A percentile compares a stretch with the other conserved stretches of the same genome.
Conservation (phyloP, 2,329 filamentous ascomycete genomes). For the Xenosphaeropsis pyriputrescens region DNA sequence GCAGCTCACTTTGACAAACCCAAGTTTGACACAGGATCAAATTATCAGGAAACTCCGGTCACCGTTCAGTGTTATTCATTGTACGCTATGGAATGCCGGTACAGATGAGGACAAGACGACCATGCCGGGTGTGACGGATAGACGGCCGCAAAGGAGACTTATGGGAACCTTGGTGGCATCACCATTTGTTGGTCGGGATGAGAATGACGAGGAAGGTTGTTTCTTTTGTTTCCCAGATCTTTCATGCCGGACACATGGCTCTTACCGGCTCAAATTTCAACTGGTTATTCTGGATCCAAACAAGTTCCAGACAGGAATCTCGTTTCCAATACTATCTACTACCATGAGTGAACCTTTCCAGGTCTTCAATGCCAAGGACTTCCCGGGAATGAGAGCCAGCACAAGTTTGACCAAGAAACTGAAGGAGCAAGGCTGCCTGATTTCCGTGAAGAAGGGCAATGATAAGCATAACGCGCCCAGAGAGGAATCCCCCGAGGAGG, state of each 20-base stretch:
- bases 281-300: slow-evolving; percentile 56
- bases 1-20: slow-evolving; percentile 51
- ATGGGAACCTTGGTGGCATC: slow-evolving; percentile 71
- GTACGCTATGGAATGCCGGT: slow-evolving; percentile 58
- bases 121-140: slow-evolving; percentile 45
- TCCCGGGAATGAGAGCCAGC: slow-evolving; percentile 70
- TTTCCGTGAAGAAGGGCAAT: slow-evolving; percentile 78
- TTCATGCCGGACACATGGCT: slow-evolving; percentile 62
- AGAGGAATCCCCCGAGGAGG: slow-evolving; percentile 15
- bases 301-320: slow-evolving; percentile 35
- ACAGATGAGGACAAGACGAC: slow-evolving; percentile 53
- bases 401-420: slow-evolving; percentile 59
- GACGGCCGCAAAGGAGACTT: slow-evolving; percentile 56
- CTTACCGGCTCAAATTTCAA: slow-evolving; percentile 61
- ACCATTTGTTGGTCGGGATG: slow-evolving; percentile 63
- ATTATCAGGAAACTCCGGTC: slow-evolving; percentile 35
- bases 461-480: slow-evolving; percentile 29
- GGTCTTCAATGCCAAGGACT: slow-evolving; percentile 75
- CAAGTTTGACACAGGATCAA: slow-evolving; percentile 37
- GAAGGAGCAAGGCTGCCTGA: slow-evolving; percentile 68
- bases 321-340: slow-evolving; percentile 33
- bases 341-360: slow-evolving; percentile 57
- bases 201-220: slow-evolving; percentile 57
- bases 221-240: slow-evolving; percentile 82
- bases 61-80: slow-evolving; percentile 59